A percentile compares a stretch with the other conserved stretches of the same genome.
Conservation (phyloP, 805 yeast genomes). For the Monosporozyma yasuniensis region DNA sequence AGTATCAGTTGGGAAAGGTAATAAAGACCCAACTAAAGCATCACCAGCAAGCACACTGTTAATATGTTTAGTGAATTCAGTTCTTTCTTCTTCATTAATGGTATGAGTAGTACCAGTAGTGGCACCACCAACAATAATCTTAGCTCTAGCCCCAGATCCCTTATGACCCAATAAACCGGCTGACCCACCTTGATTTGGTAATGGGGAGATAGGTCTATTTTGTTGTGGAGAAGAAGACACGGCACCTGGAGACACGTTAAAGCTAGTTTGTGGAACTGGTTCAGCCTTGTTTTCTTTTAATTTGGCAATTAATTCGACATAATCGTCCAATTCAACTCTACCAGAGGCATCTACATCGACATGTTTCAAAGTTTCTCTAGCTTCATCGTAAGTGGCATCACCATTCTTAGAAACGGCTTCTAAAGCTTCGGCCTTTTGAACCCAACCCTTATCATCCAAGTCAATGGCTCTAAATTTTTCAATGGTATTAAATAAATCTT, state of each 20-base stretch:
- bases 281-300: slow-evolving; percentile 41
- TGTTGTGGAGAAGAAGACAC: slow-evolving; percentile 3
- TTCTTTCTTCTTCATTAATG: slow-evolving; percentile 92
- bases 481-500: slow-evolving; percentile 74
- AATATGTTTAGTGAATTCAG: slow-evolving; percentile 93
- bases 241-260: slow-evolving; percentile 16
- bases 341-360: slow-evolving; percentile 96
- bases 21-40: slow-evolving; percentile 66
- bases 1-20: slow-evolving; percentile 88
- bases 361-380: slow-evolving; percentile 84
- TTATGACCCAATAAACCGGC: slow-evolving; percentile 36
- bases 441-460: slow-evolving; percentile 86
- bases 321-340: slow-evolving; percentile 92
- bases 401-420: slow-evolving; percentile 75
- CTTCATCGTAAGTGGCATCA: slow-evolving; percentile 77
- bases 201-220: not conserved
- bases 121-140: slow-evolving; percentile 75
- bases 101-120: slow-evolving; percentile 93
- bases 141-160: slow-evolving; percentile 54
- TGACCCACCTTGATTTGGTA: slow-evolving; percentile 20
- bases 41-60: slow-evolving; percentile 89
- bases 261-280: slow-evolving; percentile 27
- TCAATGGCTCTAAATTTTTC: slow-evolving; percentile 85
- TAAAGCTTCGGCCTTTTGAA: slow-evolving; percentile 82
- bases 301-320: slow-evolving; percentile 75